These are phyloP conservation scores for Cyclotella choctawhatcheeana DNA, from an alignment of 108 stramenopile genomes.

Conservation along the genomic window DNA sequence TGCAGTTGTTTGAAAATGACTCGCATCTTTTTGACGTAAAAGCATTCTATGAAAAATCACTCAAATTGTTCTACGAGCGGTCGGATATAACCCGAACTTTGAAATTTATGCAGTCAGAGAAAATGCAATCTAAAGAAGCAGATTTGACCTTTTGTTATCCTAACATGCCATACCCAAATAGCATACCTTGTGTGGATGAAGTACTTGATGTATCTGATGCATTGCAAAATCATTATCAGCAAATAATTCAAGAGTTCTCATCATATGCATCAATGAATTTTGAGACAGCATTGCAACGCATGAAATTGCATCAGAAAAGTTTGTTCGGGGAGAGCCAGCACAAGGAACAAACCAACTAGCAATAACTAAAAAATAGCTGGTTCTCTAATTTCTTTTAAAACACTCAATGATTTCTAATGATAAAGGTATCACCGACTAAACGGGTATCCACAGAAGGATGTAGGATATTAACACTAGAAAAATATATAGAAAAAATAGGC, in stretches of 20 bases:
- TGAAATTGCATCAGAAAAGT: conserved; percentile 26
- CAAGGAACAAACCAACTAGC: no score
- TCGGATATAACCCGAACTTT: not conserved
- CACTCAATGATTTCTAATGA: no score
- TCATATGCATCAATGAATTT: conserved; percentile 23
- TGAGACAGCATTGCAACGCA: conserved; percentile 57
- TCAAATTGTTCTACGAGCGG: conserved; percentile 1
- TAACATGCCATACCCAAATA: conserved; percentile 8
- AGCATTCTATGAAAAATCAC: not conserved
- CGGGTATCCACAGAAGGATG: no score
- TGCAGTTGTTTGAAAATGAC: conserved; percentile 10
- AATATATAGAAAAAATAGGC: no score
- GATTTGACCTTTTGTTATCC: conserved; percentile 21
- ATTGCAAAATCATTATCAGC: not conserved
- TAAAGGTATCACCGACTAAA: no score
- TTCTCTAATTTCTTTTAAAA: no score
- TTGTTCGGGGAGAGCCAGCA: not conserved
- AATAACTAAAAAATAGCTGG: no score
- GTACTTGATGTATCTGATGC: not conserved
- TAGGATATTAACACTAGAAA: no score
- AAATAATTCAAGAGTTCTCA: conserved; percentile 12
- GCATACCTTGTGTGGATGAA: conserved; percentile 8
- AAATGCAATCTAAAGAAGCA: conserved; percentile 4
- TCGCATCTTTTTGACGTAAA: conserved; percentile 1
- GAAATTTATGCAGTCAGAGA: conserved; percentile 13